Conservation (phyloP, 2,329 filamentous ascomycete species). For the Botrytis porri region DNA sequence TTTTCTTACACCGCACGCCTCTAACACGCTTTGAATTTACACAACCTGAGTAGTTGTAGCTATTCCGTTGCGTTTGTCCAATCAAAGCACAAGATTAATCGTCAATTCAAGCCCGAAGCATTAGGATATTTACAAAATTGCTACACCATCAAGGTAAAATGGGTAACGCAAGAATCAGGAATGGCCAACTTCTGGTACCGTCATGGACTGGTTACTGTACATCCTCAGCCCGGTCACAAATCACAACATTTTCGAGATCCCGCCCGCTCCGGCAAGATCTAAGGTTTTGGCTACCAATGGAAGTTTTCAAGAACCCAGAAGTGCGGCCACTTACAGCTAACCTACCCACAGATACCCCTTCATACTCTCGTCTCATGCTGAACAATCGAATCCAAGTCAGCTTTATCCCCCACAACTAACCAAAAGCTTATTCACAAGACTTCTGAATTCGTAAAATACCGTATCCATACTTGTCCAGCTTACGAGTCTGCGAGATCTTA, state of each 20-base stretch:
- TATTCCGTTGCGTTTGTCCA: neutral
- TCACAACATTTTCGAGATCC: conserved; percentile 15
- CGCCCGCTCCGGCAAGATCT: conserved; percentile 15
- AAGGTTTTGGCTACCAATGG: conserved; percentile 4
- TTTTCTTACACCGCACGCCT: neutral
- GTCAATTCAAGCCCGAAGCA: neutral
- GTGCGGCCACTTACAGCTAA: conserved; percentile 1
- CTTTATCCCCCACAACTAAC: neutral
- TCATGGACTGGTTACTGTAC: conserved; percentile 12
- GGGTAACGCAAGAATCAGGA: neutral
- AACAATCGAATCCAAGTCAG: conserved; percentile 9
- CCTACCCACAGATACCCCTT: conserved; percentile 15
- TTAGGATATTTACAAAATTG: neutral
- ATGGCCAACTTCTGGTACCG: conserved; percentile 1
- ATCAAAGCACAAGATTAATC: neutral
- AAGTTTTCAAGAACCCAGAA: conserved; percentile 10
- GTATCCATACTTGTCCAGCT: conserved; percentile 6
- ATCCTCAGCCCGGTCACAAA: conserved; percentile 16
- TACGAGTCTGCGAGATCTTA: neutral
- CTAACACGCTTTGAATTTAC: conserved; percentile 4
- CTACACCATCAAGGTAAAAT: neutral
- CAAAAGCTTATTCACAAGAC: neutral
- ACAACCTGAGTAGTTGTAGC: conserved; percentile 1
- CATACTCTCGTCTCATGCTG: conserved; percentile 2
- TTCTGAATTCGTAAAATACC: neutral